Conservation (phyloP, 257 asterid genomes). For the Solanum etuberosum region DNA sequence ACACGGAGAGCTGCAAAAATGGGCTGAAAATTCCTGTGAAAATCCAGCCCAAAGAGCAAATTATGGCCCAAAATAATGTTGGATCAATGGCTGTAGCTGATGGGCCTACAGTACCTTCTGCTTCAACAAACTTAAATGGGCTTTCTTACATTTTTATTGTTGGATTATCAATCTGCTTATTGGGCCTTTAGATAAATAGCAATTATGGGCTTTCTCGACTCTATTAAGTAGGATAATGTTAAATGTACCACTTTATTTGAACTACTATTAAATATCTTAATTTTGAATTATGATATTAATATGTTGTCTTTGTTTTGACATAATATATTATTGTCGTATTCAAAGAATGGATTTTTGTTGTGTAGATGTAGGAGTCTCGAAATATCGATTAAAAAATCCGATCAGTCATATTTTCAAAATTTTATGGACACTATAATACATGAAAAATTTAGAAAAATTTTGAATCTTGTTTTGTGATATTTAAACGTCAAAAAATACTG, state of each 20-base stretch:
- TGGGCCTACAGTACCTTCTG: conserved; percentile 7
- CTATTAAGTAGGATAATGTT: neutral
- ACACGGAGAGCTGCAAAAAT: neutral
- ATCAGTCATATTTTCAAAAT: neutral
- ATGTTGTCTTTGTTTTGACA: neutral
- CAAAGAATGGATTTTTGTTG: neutral
- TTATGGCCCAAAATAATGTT: neutral
- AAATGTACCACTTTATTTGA: neutral
- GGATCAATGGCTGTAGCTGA: neutral
- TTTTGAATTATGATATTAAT: neutral
- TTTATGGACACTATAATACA: neutral
- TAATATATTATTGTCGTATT: neutral
- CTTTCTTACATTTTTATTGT: neutral
- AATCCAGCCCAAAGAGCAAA: neutral
- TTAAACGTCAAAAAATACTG: too few species aligned
- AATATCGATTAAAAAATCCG: too few species aligned
- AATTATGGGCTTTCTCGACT: neutral
- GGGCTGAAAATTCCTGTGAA: conserved; percentile 8
- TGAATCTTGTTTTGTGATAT: neutral
- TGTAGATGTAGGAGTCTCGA: neutral
- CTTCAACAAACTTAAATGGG: neutral
- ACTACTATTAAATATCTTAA: neutral
- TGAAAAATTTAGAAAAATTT: too few species aligned
- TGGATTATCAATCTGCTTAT: neutral
- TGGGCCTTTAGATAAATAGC: neutral